Conservation (phyloP, 2,329 filamentous ascomycete species). For the Arachnopeziza araneosa region DNA sequence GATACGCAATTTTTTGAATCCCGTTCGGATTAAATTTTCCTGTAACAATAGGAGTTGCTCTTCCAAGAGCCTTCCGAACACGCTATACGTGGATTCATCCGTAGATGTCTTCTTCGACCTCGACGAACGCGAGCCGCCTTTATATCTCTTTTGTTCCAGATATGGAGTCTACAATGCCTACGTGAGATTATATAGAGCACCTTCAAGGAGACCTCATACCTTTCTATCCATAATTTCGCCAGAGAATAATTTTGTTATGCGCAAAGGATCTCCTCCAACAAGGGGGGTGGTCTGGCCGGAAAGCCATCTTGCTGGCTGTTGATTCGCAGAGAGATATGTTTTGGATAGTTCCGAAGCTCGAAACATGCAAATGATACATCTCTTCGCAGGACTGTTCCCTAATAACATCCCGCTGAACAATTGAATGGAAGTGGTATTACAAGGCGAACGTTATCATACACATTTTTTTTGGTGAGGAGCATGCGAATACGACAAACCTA, state of each 20-base stretch:
- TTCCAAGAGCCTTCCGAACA: conserved; percentile 14
- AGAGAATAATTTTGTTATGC: not conserved
- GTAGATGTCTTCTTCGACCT: not conserved
- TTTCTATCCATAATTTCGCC: not conserved
- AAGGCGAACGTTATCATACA: not conserved
- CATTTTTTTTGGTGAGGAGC: not conserved
- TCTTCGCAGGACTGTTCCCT: not conserved
- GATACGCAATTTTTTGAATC: not conserved
- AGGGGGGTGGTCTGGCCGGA: not conserved
- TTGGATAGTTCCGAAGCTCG: not conserved
- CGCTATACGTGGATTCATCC: conserved; percentile 10
- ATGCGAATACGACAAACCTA: not conserved
- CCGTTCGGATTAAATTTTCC: not conserved
- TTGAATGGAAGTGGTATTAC: not conserved
- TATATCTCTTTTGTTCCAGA: not conserved
- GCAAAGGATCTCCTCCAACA: not conserved
- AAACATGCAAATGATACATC: not conserved
- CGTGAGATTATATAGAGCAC: not conserved
- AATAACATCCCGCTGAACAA: not conserved
- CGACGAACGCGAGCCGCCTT: not conserved
- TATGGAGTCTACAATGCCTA: not conserved
- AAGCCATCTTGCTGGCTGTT: not conserved
- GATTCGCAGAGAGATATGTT: not conserved
- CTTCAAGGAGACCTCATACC: not conserved
- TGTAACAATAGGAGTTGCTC: not conserved